Evolutionary conservation across 768 basidiomycete genomes (phyloP).

Genomic region (Leccinum ochraceum): DNA sequence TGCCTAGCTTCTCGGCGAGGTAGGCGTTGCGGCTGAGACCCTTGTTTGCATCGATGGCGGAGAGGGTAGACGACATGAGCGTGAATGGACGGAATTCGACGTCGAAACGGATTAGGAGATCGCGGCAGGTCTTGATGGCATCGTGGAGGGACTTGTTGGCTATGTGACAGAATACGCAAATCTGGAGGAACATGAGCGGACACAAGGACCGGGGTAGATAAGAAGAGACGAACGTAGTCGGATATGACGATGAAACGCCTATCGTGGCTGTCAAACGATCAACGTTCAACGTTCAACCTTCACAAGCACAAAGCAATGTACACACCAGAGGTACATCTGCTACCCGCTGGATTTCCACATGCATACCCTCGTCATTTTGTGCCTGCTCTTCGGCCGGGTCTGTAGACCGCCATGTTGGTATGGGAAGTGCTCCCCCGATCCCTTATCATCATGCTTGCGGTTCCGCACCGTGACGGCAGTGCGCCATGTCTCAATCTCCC

Average conservation of each 20-base stretch:
- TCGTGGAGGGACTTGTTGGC: conserved; percentile 37
- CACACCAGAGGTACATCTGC: too few species aligned
- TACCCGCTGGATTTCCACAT: too few species aligned
- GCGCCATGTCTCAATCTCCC: too few species aligned
- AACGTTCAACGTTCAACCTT: too few species aligned
- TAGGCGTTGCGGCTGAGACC: conserved; percentile 25
- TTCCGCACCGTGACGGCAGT: too few species aligned
- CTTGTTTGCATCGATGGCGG: conserved; percentile 23
- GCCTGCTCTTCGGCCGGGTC: too few species aligned
- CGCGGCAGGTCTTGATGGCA: conserved; percentile 37
- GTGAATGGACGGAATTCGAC: conserved; percentile 39
- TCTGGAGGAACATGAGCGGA: conserved; percentile 21
- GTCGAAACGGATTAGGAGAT: conserved; percentile 36
- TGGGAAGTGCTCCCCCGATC: too few species aligned
- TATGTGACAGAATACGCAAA: conserved; percentile 42
- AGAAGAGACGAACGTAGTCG: conserved; percentile 31
- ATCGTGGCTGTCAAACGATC: too few species aligned
- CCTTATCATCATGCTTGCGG: too few species aligned
- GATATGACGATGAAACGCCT: conserved; percentile 33
- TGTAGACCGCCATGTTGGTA: too few species aligned
- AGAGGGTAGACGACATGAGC: conserved; percentile 26
- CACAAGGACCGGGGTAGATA: neutral
- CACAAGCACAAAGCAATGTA: too few species aligned
- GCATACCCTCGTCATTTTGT: too few species aligned
- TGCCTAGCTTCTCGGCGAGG: conserved; percentile 27